Base-by-base conservation (phyloP, 345 rosid genomes). In the Eucalyptus guilfoylei region DNA sequence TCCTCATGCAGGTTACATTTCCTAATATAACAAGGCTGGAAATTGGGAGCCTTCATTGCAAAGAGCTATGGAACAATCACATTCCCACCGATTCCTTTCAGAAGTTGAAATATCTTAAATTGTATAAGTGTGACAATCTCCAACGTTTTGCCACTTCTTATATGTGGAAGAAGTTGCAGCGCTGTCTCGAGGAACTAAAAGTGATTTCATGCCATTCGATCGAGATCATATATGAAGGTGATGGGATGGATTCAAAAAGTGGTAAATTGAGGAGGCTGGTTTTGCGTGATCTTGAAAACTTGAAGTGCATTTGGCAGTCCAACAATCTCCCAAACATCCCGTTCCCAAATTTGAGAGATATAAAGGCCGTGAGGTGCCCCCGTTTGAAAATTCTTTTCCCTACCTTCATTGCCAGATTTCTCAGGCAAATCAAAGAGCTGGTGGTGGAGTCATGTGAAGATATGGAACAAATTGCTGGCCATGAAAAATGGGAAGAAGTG, bases 131-230 rank as follows among this genome's bases (percentile, higher is more conserved):
- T 24, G 30, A 58, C 7, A 24, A 3, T 26, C 64, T 58, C 30
- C 64, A 2, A 58, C 0, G 1, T 58, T 26, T 58, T 11, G 64
- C 64, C 7, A 11, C 64, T 10, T 26, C 64, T 2, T 2, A 26
- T 26, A 24, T 58, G 7, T 58, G 64, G 64, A 58, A 58, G 64
- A 58, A 0, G n/a, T 0, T 11, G 4, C n/a, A 58, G 4, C 1
- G 2, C 2, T 3, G 0, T 58, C 64, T 11, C 0, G 0, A 11
- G 14, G 0, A 0, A 0, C 4, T 58, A 2, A 0, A 10, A 10
- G 64, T 26, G 64, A 26, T 2, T 11, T 58, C n/a, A 11, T 58
- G 64, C 0, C 26, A 0, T 19, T 54, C 2, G 11, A 54, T 54
- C 1, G 0, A 54, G 58, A 54, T 54, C 26, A 54, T 54, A 8